Percentiles rank a stretch among this genome's conserved stretches.
Evolutionary conservation across 139 green algal species (phyloP).

Genomic region (Bryopsis sp.): DNA sequence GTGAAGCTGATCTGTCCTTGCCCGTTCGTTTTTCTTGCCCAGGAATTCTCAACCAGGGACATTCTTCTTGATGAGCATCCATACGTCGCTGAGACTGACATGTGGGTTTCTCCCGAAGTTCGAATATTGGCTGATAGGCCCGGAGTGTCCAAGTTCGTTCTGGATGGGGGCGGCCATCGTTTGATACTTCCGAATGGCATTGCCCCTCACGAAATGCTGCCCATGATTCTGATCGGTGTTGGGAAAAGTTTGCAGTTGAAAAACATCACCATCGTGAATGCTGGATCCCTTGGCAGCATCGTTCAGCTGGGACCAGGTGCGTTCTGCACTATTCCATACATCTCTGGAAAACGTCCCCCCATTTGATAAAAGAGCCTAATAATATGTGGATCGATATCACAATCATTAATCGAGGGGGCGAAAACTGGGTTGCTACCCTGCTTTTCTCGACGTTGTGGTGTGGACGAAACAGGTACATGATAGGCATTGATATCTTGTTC

Average conservation of each 20-base stretch:
- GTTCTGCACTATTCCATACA: too few species aligned
- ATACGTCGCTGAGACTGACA: constrained; percentile 36
- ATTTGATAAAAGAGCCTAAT: too few species aligned
- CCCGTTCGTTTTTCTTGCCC: not conserved
- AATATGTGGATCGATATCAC: too few species aligned
- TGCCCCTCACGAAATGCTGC: constrained; percentile 45
- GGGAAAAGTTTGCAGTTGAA: constrained; percentile 58
- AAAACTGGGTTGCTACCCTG: too few species aligned
- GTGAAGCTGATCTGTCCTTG: too few species aligned
- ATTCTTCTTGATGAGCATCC: constrained; percentile 24
- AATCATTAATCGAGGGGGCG: too few species aligned
- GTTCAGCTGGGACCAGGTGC: constrained; percentile 58
- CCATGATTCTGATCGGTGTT: constrained; percentile 74
- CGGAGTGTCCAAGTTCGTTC: constrained; percentile 39
- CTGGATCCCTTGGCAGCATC: constrained; percentile 45
- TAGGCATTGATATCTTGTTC: too few species aligned
- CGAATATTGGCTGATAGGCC: constrained; percentile 71
- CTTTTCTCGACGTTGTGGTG: too few species aligned
- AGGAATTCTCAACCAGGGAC: constrained; percentile 28
- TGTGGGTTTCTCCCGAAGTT: constrained; percentile 73
- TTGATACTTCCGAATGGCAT: constrained; percentile 53
- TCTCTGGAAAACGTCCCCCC: too few species aligned
- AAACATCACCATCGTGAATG: constrained; percentile 70
- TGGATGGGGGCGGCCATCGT: constrained; percentile 58
- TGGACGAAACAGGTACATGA: too few species aligned